Evolutionary conservation across 2,329 filamentous ascomycete species (phyloP).

Genomic region (Fusarium napiforme): DNA sequence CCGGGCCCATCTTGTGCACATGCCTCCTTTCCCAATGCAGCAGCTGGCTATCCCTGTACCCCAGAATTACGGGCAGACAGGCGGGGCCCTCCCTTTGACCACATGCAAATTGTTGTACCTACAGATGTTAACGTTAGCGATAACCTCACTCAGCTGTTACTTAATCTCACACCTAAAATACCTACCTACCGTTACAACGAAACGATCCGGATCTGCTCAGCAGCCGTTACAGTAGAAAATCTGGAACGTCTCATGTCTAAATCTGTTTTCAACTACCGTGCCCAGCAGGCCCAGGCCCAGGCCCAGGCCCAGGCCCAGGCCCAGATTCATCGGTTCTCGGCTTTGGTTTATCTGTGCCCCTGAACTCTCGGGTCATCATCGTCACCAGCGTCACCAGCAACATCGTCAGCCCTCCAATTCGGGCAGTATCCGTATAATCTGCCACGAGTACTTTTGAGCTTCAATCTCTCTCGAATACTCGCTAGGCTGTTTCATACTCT

Average conservation of each 20-base stretch:
- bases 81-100: conserved; percentile 10
- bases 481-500: conserved; percentile 22
- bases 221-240: conserved; percentile 7
- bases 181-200: neutral
- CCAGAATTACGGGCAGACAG: conserved; percentile 29
- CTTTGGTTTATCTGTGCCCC: conserved; percentile 19
- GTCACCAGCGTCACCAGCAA: conserved; percentile 7
- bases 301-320: conserved; percentile 18
- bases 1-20: conserved; percentile 4
- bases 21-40: conserved; percentile 10
- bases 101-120: conserved; percentile 30
- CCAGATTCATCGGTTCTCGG: conserved; percentile 18
- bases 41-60: conserved; percentile 25
- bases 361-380: conserved; percentile 18
- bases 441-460: neutral
- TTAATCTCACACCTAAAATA: conserved; percentile 17
- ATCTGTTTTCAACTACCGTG: conserved; percentile 4
- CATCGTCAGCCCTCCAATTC: conserved; percentile 30
- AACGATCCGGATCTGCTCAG: neutral
- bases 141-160: conserved; percentile 25
- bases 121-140: conserved; percentile 24
- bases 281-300: conserved; percentile 18
- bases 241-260: conserved; percentile 6
- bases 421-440: conserved; percentile 37
- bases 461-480: conserved; percentile 17